phyloP scores from a whole-genome alignment of 768 basidiomycete species.

The Trametes maxima region DNA sequence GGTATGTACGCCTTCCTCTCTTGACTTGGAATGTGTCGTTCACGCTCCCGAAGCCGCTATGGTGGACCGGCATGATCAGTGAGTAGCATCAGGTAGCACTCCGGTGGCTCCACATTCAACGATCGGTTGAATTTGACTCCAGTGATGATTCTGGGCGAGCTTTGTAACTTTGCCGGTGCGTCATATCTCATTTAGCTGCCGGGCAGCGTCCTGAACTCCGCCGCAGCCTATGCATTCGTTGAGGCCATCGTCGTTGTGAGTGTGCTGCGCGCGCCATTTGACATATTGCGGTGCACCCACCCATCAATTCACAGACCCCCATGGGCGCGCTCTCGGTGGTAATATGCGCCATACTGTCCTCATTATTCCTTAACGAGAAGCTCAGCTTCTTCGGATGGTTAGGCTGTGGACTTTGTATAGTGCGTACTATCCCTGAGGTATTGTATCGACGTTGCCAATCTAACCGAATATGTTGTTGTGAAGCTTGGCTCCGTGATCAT shows the following conservation, averaged over 20 bases:
- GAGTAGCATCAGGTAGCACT: slow-evolving; percentile 31
- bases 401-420: slow-evolving; percentile 89
- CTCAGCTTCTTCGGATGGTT: slow-evolving; percentile 97
- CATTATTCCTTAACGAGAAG: slow-evolving; percentile 89
- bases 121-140: slow-evolving; percentile 3
- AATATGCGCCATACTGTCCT: slow-evolving; percentile 89
- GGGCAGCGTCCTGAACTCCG: slow-evolving; percentile 12
- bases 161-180: slow-evolving; percentile 85
- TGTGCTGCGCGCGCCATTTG: slow-evolving; percentile 31
- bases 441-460: slow-evolving; percentile 5
- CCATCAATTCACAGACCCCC: slow-evolving; percentile 62
- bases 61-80: slow-evolving; percentile 96
- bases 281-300: slow-evolving; percentile 7
- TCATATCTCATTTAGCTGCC: slow-evolving; percentile 18
- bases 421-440: slow-evolving; percentile 43
- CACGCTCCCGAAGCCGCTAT: slow-evolving; percentile 58
- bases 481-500: slow-evolving; percentile 88
- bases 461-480: not conserved
- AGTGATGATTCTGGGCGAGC: slow-evolving; percentile 93
- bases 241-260: slow-evolving; percentile 88
- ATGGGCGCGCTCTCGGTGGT: slow-evolving; percentile 97
- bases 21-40: not conserved
- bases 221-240: slow-evolving; percentile 80
- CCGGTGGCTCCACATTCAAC: not conserved
- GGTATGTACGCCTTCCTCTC: slow-evolving; percentile 47